phyloP scores from a whole-genome alignment of 2,329 filamentous ascomycete genomes.

The Aureobasidium leucospermi region DNA sequence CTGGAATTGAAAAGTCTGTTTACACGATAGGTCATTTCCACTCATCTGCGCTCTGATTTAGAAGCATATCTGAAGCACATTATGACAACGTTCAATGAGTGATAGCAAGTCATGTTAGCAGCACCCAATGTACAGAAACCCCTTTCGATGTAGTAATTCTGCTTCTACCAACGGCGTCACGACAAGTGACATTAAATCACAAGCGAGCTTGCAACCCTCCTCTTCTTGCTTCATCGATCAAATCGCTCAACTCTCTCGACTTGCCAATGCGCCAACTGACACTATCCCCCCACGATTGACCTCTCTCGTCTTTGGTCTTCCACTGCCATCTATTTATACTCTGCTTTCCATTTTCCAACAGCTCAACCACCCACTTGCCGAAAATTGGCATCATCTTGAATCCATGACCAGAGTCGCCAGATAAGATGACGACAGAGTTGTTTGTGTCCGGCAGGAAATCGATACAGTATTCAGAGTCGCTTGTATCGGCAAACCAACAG shows the following conservation, averaged over 20 bases:
- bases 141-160: no score
- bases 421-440: conserved; percentile 42
- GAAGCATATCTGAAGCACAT: no score
- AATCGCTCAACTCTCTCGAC: conserved; percentile 20
- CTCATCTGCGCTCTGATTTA: no score
- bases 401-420: conserved; percentile 55
- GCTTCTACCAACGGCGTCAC: no score
- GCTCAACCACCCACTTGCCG: conserved; percentile 46
- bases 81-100: no score
- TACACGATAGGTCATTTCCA: no score
- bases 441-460: conserved; percentile 48
- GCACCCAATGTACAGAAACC: no score
- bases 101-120: no score
- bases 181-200: neutral
- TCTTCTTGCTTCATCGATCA: conserved; percentile 2
- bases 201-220: neutral
- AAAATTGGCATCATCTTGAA: conserved; percentile 57
- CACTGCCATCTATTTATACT: conserved; percentile 44
- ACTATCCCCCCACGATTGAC: conserved; percentile 36
- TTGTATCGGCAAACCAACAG: conserved; percentile 59
- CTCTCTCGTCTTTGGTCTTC: conserved; percentile 33
- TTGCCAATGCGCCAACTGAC: conserved; percentile 43
- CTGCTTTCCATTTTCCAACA: conserved; percentile 42
- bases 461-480: conserved; percentile 53
- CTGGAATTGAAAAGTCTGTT: no score